Evolutionary conservation across 2,329 filamentous ascomycete genomes (phyloP).

Genomic region (Paracoccidioides brasiliensis): DNA sequence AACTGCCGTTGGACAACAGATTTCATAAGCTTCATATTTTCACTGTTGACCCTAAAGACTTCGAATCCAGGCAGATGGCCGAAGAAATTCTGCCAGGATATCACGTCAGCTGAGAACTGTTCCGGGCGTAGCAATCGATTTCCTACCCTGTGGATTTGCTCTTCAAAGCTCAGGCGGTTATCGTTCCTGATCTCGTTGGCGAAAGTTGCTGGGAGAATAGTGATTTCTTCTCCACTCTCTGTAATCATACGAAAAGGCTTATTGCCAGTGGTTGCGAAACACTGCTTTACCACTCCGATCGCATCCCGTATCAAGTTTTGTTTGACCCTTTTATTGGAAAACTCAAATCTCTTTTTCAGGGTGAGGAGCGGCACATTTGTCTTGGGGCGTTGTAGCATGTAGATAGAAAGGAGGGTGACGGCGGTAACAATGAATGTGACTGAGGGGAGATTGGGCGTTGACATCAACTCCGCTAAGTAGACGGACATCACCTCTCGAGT

Average conservation of each 20-base stretch:
- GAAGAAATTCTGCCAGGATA: background rate
- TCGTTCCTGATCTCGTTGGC: background rate
- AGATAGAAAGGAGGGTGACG: background rate
- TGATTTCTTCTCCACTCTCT: background rate
- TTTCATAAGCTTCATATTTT: slow-evolving; percentile 5
- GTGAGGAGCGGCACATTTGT: background rate
- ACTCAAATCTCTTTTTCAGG: background rate
- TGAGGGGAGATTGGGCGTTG: background rate
- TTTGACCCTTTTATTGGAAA: background rate
- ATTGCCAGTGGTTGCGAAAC: slow-evolving; percentile 1
- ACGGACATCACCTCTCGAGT: background rate
- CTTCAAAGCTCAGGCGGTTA: background rate
- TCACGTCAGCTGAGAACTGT: background rate
- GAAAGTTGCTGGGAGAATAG: background rate
- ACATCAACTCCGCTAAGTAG: background rate
- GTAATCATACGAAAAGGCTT: background rate
- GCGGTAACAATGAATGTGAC: background rate
- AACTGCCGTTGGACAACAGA: too few species aligned
- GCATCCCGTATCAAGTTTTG: slow-evolving; percentile 2
- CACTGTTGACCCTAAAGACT: slow-evolving; percentile 12
- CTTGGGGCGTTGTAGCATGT: background rate
- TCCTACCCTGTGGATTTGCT: background rate
- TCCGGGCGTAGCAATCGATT: background rate
- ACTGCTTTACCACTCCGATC: background rate
- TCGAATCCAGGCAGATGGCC: slow-evolving; percentile 20